Base-by-base conservation (phyloP, 176 grass and related monocot species). In the Olyra latifolia region DNA sequence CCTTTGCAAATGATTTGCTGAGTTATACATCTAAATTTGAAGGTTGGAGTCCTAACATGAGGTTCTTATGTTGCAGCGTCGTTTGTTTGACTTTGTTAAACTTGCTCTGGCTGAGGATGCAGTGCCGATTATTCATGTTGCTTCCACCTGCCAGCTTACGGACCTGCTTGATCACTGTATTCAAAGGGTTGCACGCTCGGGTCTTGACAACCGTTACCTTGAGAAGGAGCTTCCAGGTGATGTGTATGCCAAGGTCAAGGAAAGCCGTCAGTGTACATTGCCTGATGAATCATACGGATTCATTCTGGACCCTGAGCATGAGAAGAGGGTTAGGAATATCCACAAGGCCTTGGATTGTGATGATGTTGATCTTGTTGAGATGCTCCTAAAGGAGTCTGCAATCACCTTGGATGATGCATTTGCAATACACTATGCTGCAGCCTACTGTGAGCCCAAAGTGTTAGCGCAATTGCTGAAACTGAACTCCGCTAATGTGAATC, bases 371-470 rank as follows among this genome's bases (percentile, higher is more conserved):
- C 92, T 94, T 41, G 92, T 89, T 24, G 79, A 39, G 30, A 9
- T 94, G 68, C 92, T 94, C 4, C 50, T 94, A 0, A 79, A 60
- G 8, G 92, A 94, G 52, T 89, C 92, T 3, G 16, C 62, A 1
- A 65, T 91, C 49, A 94, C 81, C 25, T 62, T 94, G 67, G 92
- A 94, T 56, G 89, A 87, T 75, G 89, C 92, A 25, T 71, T 75
- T 48, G 92, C 89, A 19, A 24, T 91, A 82, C 92, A 94, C 69
- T 89, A 94, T 64, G 87, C 92, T 16, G 84, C 84, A 28, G 89
- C 92, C 17, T 91, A 91, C 50, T 94, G 92, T 58, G 87, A 91
- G 11, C 82, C 89, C 15, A 94, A 94, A 62, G 74, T 94, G 19
- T 44, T 94, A 0, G 32, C 86, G 1, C 81, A 79, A 50, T 62